Evolutionary conservation across 345 rosid species (phyloP).

Genomic region (Rhizophora apiculata): DNA sequence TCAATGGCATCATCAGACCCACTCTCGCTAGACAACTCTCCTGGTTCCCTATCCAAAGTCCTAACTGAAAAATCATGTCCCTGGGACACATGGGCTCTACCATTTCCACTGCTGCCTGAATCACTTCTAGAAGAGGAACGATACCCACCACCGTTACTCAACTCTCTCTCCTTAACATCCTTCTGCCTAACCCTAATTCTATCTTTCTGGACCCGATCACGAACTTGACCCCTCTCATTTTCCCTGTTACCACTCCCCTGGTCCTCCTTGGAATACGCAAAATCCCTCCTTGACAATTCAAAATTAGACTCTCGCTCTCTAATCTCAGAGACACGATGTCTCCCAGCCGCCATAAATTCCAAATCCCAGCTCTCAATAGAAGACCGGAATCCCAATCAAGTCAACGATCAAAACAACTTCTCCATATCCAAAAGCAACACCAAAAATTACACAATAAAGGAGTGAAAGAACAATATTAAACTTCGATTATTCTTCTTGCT

Average conservation of each 20-base stretch:
- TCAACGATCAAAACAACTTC: neutral
- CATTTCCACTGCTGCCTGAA: conserved; percentile 50
- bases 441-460: conserved; percentile 7
- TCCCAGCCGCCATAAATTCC: conserved; percentile 74
- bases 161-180: conserved; percentile 66
- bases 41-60: conserved; percentile 84
- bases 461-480: neutral
- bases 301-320: conserved; percentile 56
- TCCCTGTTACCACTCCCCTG: conserved; percentile 41
- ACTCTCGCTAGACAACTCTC: conserved; percentile 98
- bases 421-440: conserved; percentile 14
- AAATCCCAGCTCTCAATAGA: neutral
- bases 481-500: neutral
- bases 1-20: conserved; percentile 79
- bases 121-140: conserved; percentile 56
- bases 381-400: conserved; percentile 21
- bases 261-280: conserved; percentile 43
- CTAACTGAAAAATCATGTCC: conserved; percentile 36
- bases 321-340: conserved; percentile 60
- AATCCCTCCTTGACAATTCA: conserved; percentile 46
- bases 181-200: conserved; percentile 55
- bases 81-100: conserved; percentile 35
- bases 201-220: conserved; percentile 40
- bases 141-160: conserved; percentile 51
- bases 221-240: conserved; percentile 40